phyloP scores from a whole-genome alignment of 2,329 filamentous ascomycete species.

The Fusarium austroafricanum region DNA sequence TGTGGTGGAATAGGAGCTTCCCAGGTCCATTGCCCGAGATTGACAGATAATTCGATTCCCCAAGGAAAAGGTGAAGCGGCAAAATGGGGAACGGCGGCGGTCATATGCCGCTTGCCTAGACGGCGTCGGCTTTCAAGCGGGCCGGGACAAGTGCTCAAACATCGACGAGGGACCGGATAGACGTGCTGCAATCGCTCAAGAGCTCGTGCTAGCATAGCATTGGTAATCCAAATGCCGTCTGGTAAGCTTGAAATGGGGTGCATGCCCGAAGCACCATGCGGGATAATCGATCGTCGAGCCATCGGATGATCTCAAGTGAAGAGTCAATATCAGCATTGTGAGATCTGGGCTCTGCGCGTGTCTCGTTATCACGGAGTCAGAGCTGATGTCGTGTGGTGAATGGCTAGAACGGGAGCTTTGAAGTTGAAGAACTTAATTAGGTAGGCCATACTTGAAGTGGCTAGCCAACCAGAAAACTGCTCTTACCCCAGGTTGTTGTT shows the following conservation, averaged over 20 bases:
- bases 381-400: constrained; percentile 2
- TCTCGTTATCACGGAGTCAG: neutral
- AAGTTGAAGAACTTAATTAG: constrained; percentile 13
- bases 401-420: neutral
- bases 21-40: constrained; percentile 64
- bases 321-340: constrained; percentile 14
- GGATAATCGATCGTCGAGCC: constrained; percentile 47
- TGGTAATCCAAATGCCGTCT: constrained; percentile 49
- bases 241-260: constrained; percentile 31
- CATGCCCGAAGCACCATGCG: constrained; percentile 43
- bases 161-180: constrained; percentile 40
- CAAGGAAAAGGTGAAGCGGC: constrained; percentile 56
- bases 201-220: constrained; percentile 49
- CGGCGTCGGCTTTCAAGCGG: constrained; percentile 67
- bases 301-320: constrained; percentile 40
- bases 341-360: neutral
- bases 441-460: neutral
- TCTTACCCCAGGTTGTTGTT: constrained; percentile 28
- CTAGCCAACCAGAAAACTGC: constrained; percentile 32
- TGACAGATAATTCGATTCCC: constrained; percentile 59
- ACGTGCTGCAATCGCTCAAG: constrained; percentile 48
- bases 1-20: constrained; percentile 57
- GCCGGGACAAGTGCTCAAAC: constrained; percentile 60
- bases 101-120: constrained; percentile 65
- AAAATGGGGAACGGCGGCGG: constrained; percentile 58